A percentile compares a stretch with the other conserved stretches of the same genome.
phyloP scores from a whole-genome alignment of 2,329 filamentous ascomycete species.

The Alternaria sp. region DNA sequence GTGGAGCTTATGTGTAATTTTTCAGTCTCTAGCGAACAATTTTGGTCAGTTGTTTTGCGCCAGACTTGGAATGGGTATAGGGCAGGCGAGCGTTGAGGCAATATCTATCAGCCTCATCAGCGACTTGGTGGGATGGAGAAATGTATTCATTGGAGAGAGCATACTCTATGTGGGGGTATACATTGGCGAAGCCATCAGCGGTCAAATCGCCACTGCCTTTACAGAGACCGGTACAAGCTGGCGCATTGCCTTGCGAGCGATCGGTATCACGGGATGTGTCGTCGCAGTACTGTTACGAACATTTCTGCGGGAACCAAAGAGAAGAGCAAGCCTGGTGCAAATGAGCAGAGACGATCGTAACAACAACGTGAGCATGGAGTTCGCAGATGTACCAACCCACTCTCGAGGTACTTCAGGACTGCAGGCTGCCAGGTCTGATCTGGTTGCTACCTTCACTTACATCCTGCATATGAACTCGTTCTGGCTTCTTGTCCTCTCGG shows the following conservation, averaged over 20 bases:
- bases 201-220: constrained; percentile 1
- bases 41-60: constrained; percentile 1
- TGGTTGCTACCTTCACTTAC: too few relatives aligned
- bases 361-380: not conserved
- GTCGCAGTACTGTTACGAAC: not conserved
- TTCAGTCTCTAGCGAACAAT: constrained; percentile 3
- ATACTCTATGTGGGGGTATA: constrained; percentile 4
- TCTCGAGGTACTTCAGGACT: too few relatives aligned
- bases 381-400: too few relatives aligned
- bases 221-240: not conserved
- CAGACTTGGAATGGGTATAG: constrained; percentile 1
- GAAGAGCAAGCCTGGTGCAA: constrained; percentile 1
- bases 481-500: too few relatives aligned
- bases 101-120: constrained; percentile 4
- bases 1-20: constrained; percentile 5
- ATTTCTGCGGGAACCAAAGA: not conserved
- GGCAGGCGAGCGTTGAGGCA: not conserved
- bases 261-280: constrained; percentile 1
- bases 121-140: constrained; percentile 3
- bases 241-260: not conserved
- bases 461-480: too few relatives aligned
- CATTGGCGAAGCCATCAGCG: constrained; percentile 5
- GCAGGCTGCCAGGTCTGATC: too few relatives aligned
- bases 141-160: constrained; percentile 2
- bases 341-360: not conserved